phyloP scores from a whole-genome alignment of 2,329 filamentous ascomycete species.

The Alternaria dauci region DNA sequence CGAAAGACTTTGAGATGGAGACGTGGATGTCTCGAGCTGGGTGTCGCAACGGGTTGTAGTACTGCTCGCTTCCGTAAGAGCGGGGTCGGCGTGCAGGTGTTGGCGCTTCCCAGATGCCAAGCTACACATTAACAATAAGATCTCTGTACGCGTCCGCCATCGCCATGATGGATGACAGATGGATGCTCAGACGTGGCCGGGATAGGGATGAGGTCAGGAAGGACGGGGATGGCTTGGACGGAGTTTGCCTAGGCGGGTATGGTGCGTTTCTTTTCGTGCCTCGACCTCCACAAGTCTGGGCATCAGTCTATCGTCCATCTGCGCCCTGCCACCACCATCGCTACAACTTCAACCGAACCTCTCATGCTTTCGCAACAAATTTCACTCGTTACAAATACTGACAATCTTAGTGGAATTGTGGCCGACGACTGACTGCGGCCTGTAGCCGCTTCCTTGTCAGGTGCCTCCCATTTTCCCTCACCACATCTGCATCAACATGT shows the following conservation, averaged over 20 bases:
- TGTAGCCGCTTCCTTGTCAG: conserved; percentile 38
- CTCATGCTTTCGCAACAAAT: conserved; percentile 32
- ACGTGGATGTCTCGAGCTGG: conserved; percentile 1
- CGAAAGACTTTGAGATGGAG: background rate
- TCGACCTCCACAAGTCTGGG: conserved; percentile 35
- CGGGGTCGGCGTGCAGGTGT: conserved; percentile 15
- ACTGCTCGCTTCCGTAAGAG: conserved; percentile 18
- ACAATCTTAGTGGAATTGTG: conserved; percentile 26
- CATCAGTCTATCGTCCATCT: conserved; percentile 29
- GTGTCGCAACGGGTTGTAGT: conserved; percentile 9
- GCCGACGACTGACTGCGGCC: conserved; percentile 25
- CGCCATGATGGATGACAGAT: conserved; percentile 2
- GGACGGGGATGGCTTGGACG: conserved; percentile 25
- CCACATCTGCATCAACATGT: conserved; percentile 39
- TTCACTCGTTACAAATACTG: conserved; percentile 22
- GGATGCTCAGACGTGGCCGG: background rate
- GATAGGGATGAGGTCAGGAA: conserved; percentile 21
- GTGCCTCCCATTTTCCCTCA: conserved; percentile 37
- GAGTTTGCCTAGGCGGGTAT: conserved; percentile 31
- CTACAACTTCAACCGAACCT: conserved; percentile 40
- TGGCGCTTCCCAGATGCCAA: conserved; percentile 14
- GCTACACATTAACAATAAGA: conserved; percentile 9
- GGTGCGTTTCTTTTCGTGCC: conserved; percentile 33
- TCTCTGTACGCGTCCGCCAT: conserved; percentile 6
- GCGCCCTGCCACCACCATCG: conserved; percentile 37